phyloP scores from a whole-genome alignment of 2,329 filamentous ascomycete species.

The Alternaria arbusti region DNA sequence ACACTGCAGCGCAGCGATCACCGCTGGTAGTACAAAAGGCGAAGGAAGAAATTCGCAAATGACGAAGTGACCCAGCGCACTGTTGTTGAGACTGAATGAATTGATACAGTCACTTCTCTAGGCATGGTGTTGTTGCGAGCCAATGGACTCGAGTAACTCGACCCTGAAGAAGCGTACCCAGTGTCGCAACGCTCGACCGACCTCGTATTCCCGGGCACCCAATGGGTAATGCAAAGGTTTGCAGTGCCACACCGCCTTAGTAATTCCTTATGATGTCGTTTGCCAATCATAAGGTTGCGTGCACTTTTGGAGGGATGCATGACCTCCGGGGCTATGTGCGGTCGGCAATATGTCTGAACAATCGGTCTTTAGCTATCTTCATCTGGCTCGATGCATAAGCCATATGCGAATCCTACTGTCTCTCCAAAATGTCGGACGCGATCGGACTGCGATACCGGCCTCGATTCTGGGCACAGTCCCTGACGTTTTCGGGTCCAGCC shows the following conservation, averaged over 20 bases:
- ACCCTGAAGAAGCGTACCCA: background rate
- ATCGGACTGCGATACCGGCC: background rate
- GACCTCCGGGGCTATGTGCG: background rate
- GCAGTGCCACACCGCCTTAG: constrained; percentile 4
- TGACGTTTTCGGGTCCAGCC: background rate
- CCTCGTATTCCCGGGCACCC: background rate
- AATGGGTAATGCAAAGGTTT: background rate
- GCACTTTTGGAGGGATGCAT: background rate
- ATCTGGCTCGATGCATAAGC: background rate
- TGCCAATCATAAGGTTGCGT: background rate
- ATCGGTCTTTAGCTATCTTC: background rate
- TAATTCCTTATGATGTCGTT: constrained; percentile 7
- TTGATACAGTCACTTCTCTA: constrained; percentile 7
- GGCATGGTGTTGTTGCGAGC: constrained; percentile 28
- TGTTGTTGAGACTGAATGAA: constrained; percentile 9
- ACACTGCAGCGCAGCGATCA: constrained; percentile 19
- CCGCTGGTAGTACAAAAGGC: constrained; percentile 24
- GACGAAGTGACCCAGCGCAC: constrained; percentile 13
- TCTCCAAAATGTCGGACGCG: background rate
- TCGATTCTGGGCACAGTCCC: background rate
- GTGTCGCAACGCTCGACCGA: constrained; percentile 7
- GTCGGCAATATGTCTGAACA: background rate
- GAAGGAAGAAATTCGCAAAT: constrained; percentile 2
- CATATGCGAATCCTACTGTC: background rate
- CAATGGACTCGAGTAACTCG: constrained; percentile 20